Evolutionary conservation across 2,329 filamentous ascomycete species (phyloP).

Genomic region (Myriangium duriaei): DNA sequence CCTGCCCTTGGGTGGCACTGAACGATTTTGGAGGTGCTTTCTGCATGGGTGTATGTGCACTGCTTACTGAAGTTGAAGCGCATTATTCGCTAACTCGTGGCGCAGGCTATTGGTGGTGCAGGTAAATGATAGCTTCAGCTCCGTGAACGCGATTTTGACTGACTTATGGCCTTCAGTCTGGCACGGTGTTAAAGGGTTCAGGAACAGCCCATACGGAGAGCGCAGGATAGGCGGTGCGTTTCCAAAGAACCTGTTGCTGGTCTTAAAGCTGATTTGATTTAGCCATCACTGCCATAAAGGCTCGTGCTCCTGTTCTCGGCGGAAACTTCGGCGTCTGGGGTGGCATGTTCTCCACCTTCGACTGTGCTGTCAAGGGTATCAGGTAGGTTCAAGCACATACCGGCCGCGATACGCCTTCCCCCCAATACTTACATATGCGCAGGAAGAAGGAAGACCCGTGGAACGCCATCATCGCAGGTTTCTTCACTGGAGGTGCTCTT

Average conservation of each 20-base stretch:
- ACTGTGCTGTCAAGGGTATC: slow-evolving; percentile 87
- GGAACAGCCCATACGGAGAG: slow-evolving; percentile 60
- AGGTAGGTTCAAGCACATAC: slow-evolving; percentile 14
- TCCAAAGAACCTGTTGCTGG: neutral
- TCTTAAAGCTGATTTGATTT: slow-evolving; percentile 1
- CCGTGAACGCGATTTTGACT: slow-evolving; percentile 23
- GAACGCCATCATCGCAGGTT: slow-evolving; percentile 94
- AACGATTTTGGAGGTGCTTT: slow-evolving; percentile 98
- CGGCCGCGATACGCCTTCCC: neutral
- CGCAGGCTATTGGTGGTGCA: slow-evolving; percentile 29
- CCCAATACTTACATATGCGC: slow-evolving; percentile 8
- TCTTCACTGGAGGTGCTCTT: slow-evolving; percentile 87
- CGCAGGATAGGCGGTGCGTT: slow-evolving; percentile 67
- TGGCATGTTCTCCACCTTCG: slow-evolving; percentile 87
- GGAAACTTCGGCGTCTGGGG: slow-evolving; percentile 99
- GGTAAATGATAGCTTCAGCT: slow-evolving; percentile 11
- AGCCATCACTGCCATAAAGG: slow-evolving; percentile 91
- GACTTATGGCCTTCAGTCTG: slow-evolving; percentile 73
- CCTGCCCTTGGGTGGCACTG: slow-evolving; percentile 76
- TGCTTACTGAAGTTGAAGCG: too few relatives aligned
- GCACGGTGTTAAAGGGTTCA: slow-evolving; percentile 77
- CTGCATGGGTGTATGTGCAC: slow-evolving; percentile 77
- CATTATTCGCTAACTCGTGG: too few relatives aligned
- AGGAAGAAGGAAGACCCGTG: slow-evolving; percentile 91
- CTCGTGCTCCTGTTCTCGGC: slow-evolving; percentile 85